phyloP scores from a whole-genome alignment of 805 yeast genomes.

The Saccharomycopsis sp. region DNA sequence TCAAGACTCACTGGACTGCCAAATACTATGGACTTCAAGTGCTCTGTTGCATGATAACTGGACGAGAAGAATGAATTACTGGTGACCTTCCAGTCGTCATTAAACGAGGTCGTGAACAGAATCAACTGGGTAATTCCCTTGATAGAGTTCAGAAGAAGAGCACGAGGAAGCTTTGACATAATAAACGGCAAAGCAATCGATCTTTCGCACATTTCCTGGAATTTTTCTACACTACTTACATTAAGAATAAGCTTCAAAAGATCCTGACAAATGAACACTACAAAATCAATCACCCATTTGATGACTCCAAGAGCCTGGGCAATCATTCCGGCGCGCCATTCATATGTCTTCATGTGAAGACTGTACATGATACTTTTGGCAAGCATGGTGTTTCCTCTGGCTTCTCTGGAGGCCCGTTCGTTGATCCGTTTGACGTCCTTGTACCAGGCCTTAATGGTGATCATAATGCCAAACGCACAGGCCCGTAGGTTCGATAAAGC shows the following conservation, averaged over 20 bases:
- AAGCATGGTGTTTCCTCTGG: background rate
- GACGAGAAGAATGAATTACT: constrained; percentile 1
- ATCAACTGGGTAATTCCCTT: constrained; percentile 14
- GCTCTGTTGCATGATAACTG: constrained; percentile 8
- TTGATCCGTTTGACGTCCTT: constrained; percentile 12
- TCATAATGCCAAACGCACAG: constrained; percentile 19
- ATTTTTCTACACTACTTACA: background rate
- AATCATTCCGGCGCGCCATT: constrained; percentile 15
- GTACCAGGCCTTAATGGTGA: constrained; percentile 20
- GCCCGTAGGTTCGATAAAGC: constrained; percentile 13
- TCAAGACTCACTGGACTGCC: constrained; percentile 11
- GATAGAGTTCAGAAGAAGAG: constrained; percentile 9
- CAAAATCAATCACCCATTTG: constrained; percentile 18
- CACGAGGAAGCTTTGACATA: constrained; percentile 18
- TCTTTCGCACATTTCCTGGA: constrained; percentile 4
- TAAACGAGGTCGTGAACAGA: constrained; percentile 4
- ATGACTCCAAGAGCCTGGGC: constrained; percentile 14
- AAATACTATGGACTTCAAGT: constrained; percentile 7
- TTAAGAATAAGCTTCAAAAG: constrained; percentile 8
- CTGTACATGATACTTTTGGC: constrained; percentile 1
- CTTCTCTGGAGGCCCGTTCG: background rate
- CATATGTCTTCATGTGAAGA: background rate
- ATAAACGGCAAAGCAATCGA: constrained; percentile 16
- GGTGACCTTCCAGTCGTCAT: constrained; percentile 5
- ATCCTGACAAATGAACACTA: constrained; percentile 17